Evolutionary conservation across 2,329 filamentous ascomycete genomes (phyloP).

Genomic region (Venturia carpophila): DNA sequence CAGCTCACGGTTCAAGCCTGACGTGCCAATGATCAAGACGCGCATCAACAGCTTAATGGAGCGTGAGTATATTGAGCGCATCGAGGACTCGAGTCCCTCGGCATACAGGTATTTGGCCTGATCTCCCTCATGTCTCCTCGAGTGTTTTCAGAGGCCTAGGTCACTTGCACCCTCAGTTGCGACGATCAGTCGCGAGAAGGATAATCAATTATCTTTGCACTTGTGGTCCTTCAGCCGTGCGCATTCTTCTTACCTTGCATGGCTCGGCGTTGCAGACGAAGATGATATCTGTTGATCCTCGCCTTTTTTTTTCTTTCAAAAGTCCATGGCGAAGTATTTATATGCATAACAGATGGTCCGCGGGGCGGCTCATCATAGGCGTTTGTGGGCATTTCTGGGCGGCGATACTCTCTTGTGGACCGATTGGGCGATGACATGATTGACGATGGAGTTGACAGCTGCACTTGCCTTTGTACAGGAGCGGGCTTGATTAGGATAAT

Average conservation of each 20-base stretch:
- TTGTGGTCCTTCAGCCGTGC: background rate
- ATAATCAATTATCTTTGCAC: background rate
- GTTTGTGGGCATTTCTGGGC: background rate
- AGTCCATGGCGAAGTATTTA: background rate
- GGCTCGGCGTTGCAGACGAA: background rate
- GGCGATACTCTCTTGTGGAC: background rate
- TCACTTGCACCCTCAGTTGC: background rate
- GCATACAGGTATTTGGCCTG: constrained; percentile 19
- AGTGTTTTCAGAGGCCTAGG: background rate
- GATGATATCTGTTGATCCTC: background rate
- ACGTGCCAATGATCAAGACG: constrained; percentile 70
- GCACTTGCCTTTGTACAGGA: too few relatives aligned
- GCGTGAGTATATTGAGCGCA: constrained; percentile 68
- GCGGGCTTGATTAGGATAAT: background rate
- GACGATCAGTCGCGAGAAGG: background rate
- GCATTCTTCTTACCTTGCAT: background rate
- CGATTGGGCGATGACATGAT: background rate
- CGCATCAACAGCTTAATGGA: constrained; percentile 71
- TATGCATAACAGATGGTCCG: background rate
- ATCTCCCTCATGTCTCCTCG: background rate
- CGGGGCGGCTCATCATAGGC: background rate
- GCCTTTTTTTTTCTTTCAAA: background rate
- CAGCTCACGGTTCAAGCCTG: constrained; percentile 62
- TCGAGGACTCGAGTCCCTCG: constrained; percentile 27
- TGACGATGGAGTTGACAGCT: background rate